Base-by-base conservation (phyloP, 495 filamentous ascomycete species). In the Penicillium robsamsonii region DNA sequence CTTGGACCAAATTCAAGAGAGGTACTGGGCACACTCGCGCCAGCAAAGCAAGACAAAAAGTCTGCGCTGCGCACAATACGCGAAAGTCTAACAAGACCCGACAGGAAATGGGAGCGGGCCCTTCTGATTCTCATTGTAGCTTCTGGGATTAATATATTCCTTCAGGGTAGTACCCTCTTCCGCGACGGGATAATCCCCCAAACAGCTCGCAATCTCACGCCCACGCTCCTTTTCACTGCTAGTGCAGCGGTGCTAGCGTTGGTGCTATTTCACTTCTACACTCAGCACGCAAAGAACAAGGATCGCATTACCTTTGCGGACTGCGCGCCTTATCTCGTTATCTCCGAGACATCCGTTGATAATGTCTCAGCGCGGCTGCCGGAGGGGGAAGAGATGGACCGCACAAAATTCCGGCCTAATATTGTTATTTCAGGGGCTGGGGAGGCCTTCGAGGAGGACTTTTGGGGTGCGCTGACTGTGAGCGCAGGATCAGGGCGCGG, bases 351-450 rank as follows among this genome's bases (percentile, higher is more conserved):
- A 0, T 96, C 90, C 1, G 75, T 93, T 10, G 67, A 75, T 9
- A 76, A 90, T 55, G 83, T 96, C 43, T 82, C 79, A 20, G 61
- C 68, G 4, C 82, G 90, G 1, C 66, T 95, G 4, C 71, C 79
- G 0, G 75, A 69, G 1, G 80, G 73, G 2, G 65, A 79, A 31
- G 59, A 74, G n/a, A 83, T 91, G 76, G 85, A 88, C 59, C 80
- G 89, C 62, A 86, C 84, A 11, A 94, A 92, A 65, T 92, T 96
- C 71, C 82, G 93, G 27, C 87, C 91, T 0, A 96, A 96, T 62
- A 83, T 96, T 40, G 84, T 96, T 8, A 69, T 96, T 8, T 78
- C 81, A 10, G 87, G 84, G 1, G 77, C 79, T 2, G 63, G 72
- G 24, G 61, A 63, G 9, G 78, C 84, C 0, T 97, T 82, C 70